Evolutionary conservation across 2,329 filamentous ascomycete species (phyloP).

Genomic region (Stachybotrys echinatus): DNA sequence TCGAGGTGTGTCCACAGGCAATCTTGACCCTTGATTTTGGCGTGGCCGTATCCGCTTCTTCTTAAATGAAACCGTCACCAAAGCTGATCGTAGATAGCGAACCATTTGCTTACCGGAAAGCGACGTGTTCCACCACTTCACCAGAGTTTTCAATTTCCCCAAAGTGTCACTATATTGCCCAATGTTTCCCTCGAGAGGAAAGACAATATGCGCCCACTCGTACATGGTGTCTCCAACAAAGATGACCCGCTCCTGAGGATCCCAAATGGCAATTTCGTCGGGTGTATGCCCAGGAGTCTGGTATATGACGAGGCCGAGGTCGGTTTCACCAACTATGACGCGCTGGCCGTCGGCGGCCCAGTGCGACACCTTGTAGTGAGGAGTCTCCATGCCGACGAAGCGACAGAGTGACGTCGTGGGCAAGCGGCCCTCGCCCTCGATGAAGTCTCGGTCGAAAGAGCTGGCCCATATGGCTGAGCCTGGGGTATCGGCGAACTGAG

Average conservation of each 20-base stretch:
- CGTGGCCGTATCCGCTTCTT: not conserved
- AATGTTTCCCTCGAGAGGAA: conserved; percentile 12
- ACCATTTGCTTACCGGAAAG: no score
- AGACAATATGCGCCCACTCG: conserved; percentile 19
- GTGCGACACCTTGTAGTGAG: conserved; percentile 31
- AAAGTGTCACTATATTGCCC: conserved; percentile 9
- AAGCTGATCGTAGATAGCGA: not conserved
- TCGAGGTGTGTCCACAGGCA: conserved; percentile 5
- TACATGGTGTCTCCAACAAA: conserved; percentile 43
- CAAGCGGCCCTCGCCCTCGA: conserved; percentile 28
- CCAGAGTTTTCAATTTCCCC: conserved; percentile 6
- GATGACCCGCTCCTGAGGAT: conserved; percentile 33
- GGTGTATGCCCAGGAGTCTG: conserved; percentile 42
- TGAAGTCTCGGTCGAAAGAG: conserved; percentile 28
- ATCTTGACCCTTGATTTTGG: conserved; percentile 3
- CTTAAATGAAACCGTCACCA: not conserved
- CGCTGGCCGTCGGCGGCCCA: conserved; percentile 32
- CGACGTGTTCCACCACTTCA: conserved; percentile 9
- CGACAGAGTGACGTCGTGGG: conserved; percentile 33
- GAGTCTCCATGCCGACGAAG: conserved; percentile 26
- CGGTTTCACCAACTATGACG: conserved; percentile 14
- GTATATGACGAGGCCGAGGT: conserved; percentile 32
- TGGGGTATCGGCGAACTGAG: conserved; percentile 23
- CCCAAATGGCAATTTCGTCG: conserved; percentile 38
- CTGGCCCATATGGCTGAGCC: conserved; percentile 23